These are phyloP conservation scores for Parsonsia alboflavescens DNA, from an alignment of 257 asterid species.

Conservation along the genomic window DNA sequence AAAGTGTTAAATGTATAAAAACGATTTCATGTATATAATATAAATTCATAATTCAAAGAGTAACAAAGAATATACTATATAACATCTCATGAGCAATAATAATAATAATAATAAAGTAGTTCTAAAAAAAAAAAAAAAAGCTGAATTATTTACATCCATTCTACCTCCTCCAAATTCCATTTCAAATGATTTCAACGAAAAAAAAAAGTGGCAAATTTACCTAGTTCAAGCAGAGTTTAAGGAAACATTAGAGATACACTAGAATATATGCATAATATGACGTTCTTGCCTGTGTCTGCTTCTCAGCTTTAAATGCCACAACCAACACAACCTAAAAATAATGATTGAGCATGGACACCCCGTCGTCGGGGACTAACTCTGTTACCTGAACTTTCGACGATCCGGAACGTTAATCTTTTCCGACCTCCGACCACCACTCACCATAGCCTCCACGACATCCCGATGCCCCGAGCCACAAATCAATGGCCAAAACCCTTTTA, in stretches of 20 bases:
- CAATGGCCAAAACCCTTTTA: constrained; percentile 29
- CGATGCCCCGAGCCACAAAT: constrained; percentile 35
- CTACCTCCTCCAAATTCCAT: background rate
- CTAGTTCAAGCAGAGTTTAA: background rate
- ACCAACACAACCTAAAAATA: background rate
- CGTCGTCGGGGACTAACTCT: background rate
- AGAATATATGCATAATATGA: background rate
- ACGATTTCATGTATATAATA: no score
- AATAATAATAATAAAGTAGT: background rate
- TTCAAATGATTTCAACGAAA: no score
- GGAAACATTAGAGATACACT: background rate
- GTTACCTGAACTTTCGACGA: constrained; percentile 3
- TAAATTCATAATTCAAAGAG: no score
- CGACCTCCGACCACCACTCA: constrained; percentile 4
- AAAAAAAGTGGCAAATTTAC: background rate
- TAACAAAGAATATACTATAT: background rate
- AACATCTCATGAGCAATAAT: no score
- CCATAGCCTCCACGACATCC: constrained; percentile 7
- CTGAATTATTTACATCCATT: background rate
- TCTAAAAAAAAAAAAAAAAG: background rate
- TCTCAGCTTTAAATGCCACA: constrained; percentile 10
- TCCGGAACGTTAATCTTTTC: constrained; percentile 10
- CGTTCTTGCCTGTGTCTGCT: background rate
- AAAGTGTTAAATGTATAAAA: no score
- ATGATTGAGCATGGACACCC: background rate